These are phyloP conservation scores for Yarrowia deformans DNA, from an alignment of 805 yeast species.

Conservation along the genomic window DNA sequence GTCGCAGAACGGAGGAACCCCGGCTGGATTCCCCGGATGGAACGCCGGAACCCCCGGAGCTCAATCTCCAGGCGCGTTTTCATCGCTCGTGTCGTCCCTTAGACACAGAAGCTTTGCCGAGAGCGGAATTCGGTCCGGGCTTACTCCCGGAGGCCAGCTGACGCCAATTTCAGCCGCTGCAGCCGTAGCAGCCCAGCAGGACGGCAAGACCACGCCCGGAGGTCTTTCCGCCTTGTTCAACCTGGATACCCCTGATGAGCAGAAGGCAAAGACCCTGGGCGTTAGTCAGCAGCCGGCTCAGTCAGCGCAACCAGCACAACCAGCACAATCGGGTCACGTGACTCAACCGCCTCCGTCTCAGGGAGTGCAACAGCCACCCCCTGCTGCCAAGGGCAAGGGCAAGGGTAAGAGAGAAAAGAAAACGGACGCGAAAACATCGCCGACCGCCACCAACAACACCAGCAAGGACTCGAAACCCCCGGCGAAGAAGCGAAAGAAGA, in stretches of 20 bases:
- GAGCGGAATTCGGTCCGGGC: conserved; percentile 71
- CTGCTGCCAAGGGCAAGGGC: not conserved
- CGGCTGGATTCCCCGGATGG: conserved; percentile 28
- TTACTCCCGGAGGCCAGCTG: conserved; percentile 45
- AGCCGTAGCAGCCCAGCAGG: conserved; percentile 28
- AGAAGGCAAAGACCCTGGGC: not conserved
- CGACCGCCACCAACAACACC: not conserved
- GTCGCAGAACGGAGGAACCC: conserved; percentile 44
- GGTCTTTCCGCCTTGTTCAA: conserved; percentile 21
- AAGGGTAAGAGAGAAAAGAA: conserved; percentile 16
- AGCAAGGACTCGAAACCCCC: not conserved
- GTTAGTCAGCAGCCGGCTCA: too few relatives aligned
- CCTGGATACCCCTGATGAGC: conserved; percentile 13
- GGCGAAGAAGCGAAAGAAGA: conserved; percentile 28
- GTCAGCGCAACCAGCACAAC: too few relatives aligned
- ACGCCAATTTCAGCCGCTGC: conserved; percentile 30
- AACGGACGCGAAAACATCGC: not conserved
- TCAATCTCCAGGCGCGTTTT: conserved; percentile 21
- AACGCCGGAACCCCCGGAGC: not conserved
- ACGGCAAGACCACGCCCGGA: conserved; percentile 23
- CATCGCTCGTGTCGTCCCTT: conserved; percentile 29
- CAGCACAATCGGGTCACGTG: not conserved
- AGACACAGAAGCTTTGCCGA: conserved; percentile 69
- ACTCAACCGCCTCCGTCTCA: not conserved
- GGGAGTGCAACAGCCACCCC: not conserved